Base-by-base conservation (phyloP, 1,284 basidiomycete genomes). In the Austroboletus novae-zelandiae region DNA sequence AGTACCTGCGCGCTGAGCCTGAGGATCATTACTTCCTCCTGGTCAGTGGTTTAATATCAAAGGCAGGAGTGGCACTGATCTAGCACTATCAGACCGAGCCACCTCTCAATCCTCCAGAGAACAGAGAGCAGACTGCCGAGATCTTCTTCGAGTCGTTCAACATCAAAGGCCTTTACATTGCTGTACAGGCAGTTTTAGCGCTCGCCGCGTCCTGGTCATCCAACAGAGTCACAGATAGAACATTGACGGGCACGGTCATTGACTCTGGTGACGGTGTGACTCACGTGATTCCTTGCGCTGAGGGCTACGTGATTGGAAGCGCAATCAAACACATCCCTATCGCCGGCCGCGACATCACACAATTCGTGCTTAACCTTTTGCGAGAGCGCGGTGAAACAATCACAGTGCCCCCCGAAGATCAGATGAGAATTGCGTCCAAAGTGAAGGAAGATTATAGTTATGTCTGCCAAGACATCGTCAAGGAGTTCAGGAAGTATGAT, bases 131-230 rank as follows among this genome's bases (percentile, higher is more conserved):
- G 70, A 99, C 96, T 0, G 97, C 97, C 13, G 97, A 99, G 70
- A 98, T 99, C 77, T 98, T 99, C 84, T 99, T 99, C 71, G 97
- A 98, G 74, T 96, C 93, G 1, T 97, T 98, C 82, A 98, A 98
- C 71, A 95, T 98, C 75, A 93, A 95, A 68, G 92, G 94, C 31
- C 80, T 97, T 23, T 98, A 99, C 75, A 99, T 99, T 65, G 97
- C 95, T 48, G 96, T 99, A 0, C 97, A 99, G 71, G 97, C 97
- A 35, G 96, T 99, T 5, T 85, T 99, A n/a, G 97, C 97, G 0
- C 88, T 99, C 50, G 97, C 97, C 1, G 96, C 97, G 1, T 95
- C 93, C 5, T 99, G 97, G 97, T 87, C 94, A 0, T 95, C 92
- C 54, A 92, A 89, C 71, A 87, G 91, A 61, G 94, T 95, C 60